Evolutionary conservation across 805 yeast species (phyloP).

Genomic region (Monosporozyma siamensis): DNA sequence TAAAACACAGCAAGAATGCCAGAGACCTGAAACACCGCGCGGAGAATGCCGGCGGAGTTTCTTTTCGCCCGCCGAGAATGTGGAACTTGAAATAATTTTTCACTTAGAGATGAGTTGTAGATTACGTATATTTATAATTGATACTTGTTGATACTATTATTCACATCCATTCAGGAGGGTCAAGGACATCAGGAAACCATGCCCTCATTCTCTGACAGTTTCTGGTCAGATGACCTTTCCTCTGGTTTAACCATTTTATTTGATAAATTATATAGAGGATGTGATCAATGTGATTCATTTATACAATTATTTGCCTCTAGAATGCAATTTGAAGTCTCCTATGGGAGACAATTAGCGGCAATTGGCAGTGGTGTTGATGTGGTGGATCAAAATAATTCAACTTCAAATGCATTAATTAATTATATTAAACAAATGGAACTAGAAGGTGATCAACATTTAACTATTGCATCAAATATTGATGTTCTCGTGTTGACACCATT

Average conservation of each 20-base stretch:
- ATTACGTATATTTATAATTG: too few relatives aligned
- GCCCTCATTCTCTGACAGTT: slow-evolving; percentile 61
- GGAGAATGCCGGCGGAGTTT: too few relatives aligned
- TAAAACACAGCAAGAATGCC: too few relatives aligned
- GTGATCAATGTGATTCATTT: slow-evolving; percentile 62
- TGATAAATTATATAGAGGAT: slow-evolving; percentile 48
- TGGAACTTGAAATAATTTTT: too few relatives aligned
- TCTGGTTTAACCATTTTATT: slow-evolving; percentile 46
- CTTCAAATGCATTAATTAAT: slow-evolving; percentile 37
- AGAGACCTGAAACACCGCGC: too few relatives aligned
- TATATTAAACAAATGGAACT: slow-evolving; percentile 45
- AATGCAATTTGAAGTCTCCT: slow-evolving; percentile 61
- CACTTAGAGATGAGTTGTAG: too few relatives aligned
- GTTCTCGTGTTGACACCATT: slow-evolving; percentile 60
- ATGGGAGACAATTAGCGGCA: slow-evolving; percentile 45
- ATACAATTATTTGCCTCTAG: slow-evolving; percentile 54
- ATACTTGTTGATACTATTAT: too few relatives aligned
- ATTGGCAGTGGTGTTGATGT: slow-evolving; percentile 18
- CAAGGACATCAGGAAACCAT: too few relatives aligned
- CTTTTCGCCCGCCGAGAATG: too few relatives aligned
- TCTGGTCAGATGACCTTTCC: slow-evolving; percentile 64
- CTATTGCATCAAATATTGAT: slow-evolving; percentile 54
- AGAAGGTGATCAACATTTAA: slow-evolving; percentile 54
- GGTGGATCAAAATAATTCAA: slow-evolving; percentile 9
- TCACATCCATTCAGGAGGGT: too few relatives aligned